Base-by-base conservation (phyloP, 495 filamentous ascomycete genomes). In the Penicillium dipodomyicola region DNA sequence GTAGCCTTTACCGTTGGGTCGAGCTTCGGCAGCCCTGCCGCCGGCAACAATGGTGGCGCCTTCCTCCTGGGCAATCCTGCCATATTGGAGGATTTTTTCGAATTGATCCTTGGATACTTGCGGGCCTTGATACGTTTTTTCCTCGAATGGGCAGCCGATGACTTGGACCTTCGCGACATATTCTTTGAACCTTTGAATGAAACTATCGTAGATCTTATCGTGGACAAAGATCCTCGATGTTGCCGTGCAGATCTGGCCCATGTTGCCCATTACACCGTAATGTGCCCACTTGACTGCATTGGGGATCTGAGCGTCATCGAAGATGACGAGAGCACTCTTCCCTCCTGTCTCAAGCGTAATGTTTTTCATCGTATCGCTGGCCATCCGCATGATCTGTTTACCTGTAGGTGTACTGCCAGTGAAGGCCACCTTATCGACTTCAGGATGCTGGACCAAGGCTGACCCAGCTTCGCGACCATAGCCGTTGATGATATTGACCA, bases 401-500 rank as follows among this genome's bases (percentile, higher is more conserved):
- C 84, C 91, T 9, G 91, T 96, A 1, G 78, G 75, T 6, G 91
- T 96, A 44, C 83, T 87, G 47, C 91, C 91, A 1, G 91, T 96
- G 61, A 96, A 96, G 25, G 91, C 91, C 52, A 96, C 77, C 75
- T 96, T 96, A 73, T 96, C 90, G 49, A 96, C 82, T 32, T 77
- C 80, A 3, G 82, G 67, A 64, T 96, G 91, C 52, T 79, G 75
- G 15, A 88, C 89, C 11, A 96, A 80, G 3, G 91, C 88, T 3
- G 86, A 82, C 17, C 91, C 91, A 1, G 89, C 87, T 19, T 84
- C 85, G 40, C 74, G 78, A 46, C 91, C 92, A 65, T 87, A 77
- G 2, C 91, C 91, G 65, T 93, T 93, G 64, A 94, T 74, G 59
- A 96, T 84, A 64, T 96, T 96, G 57, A 96, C 77, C 11, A 96